Conservation (phyloP, 2,329 filamentous ascomycete species). For the Tolypocladium nubicola region DNA sequence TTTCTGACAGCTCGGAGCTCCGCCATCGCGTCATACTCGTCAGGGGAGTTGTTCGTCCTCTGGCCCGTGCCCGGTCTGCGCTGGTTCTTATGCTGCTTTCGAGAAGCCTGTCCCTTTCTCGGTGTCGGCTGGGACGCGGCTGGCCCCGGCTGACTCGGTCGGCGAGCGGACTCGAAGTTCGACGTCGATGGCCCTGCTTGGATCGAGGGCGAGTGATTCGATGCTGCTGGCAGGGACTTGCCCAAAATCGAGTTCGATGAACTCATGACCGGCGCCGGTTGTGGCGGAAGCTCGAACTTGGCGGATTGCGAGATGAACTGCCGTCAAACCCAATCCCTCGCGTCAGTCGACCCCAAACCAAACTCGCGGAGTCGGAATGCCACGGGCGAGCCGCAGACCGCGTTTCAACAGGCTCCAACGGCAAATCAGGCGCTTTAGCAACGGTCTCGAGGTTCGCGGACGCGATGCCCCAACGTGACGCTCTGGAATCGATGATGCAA, state of each 20-base stretch:
- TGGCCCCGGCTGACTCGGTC: constrained; percentile 27
- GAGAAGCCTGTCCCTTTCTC: constrained; percentile 64
- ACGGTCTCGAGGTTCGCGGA: not conserved
- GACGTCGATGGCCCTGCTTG: constrained; percentile 31
- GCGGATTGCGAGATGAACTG: not conserved
- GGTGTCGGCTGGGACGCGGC: constrained; percentile 32
- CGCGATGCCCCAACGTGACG: not conserved
- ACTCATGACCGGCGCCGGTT: constrained; percentile 19
- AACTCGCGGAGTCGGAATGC: constrained; percentile 1
- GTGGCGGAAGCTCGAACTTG: not conserved
- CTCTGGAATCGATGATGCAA: not conserved
- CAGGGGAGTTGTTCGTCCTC: constrained; percentile 28
- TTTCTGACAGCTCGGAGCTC: constrained; percentile 57
- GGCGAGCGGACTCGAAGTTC: constrained; percentile 40
- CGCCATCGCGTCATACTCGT: constrained; percentile 80
- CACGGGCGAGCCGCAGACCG: not conserved
- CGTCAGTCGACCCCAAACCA: not conserved
- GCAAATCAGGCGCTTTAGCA: not conserved
- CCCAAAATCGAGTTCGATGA: constrained; percentile 24
- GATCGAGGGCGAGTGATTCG: constrained; percentile 28
- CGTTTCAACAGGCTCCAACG: not conserved
- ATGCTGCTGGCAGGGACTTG: constrained; percentile 39
- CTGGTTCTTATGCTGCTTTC: constrained; percentile 77
- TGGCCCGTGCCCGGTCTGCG: constrained; percentile 49
- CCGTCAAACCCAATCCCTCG: not conserved